Conservation (phyloP, 192 early-diverging fungal genomes). For the Podochytrium sp. region DNA sequence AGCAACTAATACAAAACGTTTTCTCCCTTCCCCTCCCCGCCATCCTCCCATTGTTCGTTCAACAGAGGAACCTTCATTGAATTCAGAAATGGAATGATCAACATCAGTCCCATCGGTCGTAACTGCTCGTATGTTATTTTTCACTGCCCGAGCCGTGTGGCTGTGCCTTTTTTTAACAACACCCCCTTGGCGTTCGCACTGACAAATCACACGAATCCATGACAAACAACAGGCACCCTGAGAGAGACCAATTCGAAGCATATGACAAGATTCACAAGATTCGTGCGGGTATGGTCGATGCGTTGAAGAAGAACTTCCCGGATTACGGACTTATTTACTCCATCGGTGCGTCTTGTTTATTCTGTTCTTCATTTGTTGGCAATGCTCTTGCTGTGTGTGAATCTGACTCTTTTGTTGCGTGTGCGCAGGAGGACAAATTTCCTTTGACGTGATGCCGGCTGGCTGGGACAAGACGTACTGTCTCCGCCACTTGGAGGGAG, state of each 20-base stretch:
- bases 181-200: neutral
- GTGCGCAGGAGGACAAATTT: constrained; percentile 94
- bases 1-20: neutral
- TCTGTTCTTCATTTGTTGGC: too few species aligned
- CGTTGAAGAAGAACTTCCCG: constrained; percentile 80
- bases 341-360: constrained; percentile 67
- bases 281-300: constrained; percentile 84
- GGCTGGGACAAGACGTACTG: constrained; percentile 99
- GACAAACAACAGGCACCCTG: constrained; percentile 62
- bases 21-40: neutral
- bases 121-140: constrained; percentile 75
- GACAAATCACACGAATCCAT: constrained; percentile 4
- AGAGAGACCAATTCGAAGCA: constrained; percentile 90
- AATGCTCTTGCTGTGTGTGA: neutral
- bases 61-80: constrained; percentile 93
- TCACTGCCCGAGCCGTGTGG: neutral
- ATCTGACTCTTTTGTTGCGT: too few species aligned
- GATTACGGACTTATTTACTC: constrained; percentile 91
- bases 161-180: too few species aligned
- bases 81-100: constrained; percentile 99
- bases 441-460: constrained; percentile 97
- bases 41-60: neutral
- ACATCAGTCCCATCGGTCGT: constrained; percentile 95
- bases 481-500: constrained; percentile 82
- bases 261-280: constrained; percentile 87